phyloP scores from a whole-genome alignment of 768 basidiomycete species.

The Lactarius deliciosus region DNA sequence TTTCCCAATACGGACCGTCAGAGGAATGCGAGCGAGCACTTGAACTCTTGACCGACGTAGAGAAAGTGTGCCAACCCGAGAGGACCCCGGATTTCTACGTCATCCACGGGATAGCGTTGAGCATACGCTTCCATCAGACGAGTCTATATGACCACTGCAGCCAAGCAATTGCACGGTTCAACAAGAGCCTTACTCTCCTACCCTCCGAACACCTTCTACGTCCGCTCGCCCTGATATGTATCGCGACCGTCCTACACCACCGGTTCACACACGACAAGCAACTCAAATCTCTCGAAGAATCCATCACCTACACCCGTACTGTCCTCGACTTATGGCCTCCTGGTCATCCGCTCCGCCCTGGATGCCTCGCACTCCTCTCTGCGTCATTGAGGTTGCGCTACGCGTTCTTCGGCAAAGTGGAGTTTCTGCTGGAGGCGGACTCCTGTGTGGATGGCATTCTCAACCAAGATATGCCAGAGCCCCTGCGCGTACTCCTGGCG shows the following conservation, averaged over 20 bases:
- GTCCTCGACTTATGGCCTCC: conserved; percentile 1
- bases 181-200: not conserved
- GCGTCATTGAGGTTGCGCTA: conserved; percentile 2
- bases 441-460: not conserved
- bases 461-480: conserved; percentile 5
- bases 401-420: conserved; percentile 10
- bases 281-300: conserved; percentile 8
- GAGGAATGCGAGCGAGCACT: conserved; percentile 2
- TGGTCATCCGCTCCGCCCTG: conserved; percentile 4
- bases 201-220: not conserved
- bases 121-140: conserved; percentile 12
- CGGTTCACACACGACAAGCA: conserved; percentile 14
- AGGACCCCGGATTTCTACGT: conserved; percentile 7
- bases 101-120: not conserved
- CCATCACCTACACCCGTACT: conserved; percentile 7
- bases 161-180: conserved; percentile 3
- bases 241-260: conserved; percentile 1
- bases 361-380: conserved; percentile 17
- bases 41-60: not conserved
- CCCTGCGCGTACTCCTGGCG: not conserved
- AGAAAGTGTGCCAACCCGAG: not conserved
- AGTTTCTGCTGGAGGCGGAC: conserved; percentile 16
- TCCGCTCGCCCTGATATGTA: not conserved
- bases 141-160: conserved; percentile 5
- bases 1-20: not conserved